Percentiles rank a stretch among this genome's conserved stretches.
Conservation (phyloP, 1,284 basidiomycete species). For the Cutaneotrichosporon dermatis region DNA sequence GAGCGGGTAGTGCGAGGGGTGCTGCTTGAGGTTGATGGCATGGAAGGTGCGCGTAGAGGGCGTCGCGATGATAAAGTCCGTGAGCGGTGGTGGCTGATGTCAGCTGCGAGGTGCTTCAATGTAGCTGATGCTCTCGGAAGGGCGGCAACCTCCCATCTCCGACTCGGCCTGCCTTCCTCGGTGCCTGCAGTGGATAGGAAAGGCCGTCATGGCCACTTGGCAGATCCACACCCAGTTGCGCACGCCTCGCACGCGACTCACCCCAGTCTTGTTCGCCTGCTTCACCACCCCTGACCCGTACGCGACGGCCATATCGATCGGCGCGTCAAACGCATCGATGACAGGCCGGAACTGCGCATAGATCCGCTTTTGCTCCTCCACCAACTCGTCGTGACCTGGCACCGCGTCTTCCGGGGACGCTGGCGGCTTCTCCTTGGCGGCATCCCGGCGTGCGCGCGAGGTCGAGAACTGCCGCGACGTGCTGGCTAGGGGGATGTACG, state of each 20-base stretch:
- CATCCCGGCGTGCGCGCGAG: not conserved
- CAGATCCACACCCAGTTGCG: too few relatives aligned
- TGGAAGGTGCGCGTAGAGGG: constrained; percentile 90
- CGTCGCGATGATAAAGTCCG: constrained; percentile 94
- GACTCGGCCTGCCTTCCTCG: too few relatives aligned
- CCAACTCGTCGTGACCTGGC: not conserved
- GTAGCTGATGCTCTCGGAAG: too few relatives aligned
- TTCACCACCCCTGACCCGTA: constrained; percentile 47
- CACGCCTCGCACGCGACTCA: constrained; percentile 21
- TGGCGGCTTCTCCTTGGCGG: not conserved
- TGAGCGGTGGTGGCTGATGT: constrained; percentile 60
- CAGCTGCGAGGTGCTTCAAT: not conserved
- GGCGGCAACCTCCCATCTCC: too few relatives aligned
- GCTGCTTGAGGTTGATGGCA: constrained; percentile 84
- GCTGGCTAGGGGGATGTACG: not conserved
- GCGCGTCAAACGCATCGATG: constrained; percentile 33
- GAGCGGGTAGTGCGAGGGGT: constrained; percentile 83
- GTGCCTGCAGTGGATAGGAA: too few relatives aligned
- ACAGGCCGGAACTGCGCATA: constrained; percentile 37
- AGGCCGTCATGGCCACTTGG: too few relatives aligned
- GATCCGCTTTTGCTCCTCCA: constrained; percentile 11
- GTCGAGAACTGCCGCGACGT: not conserved
- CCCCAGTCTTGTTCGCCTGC: constrained; percentile 39
- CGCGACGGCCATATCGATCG: constrained; percentile 45
- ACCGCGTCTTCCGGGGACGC: too few relatives aligned